A percentile compares a stretch with the other conserved stretches of the same genome.
Conservation (phyloP, 805 yeast species). For the Wickerhamiella sorbophila region DNA sequence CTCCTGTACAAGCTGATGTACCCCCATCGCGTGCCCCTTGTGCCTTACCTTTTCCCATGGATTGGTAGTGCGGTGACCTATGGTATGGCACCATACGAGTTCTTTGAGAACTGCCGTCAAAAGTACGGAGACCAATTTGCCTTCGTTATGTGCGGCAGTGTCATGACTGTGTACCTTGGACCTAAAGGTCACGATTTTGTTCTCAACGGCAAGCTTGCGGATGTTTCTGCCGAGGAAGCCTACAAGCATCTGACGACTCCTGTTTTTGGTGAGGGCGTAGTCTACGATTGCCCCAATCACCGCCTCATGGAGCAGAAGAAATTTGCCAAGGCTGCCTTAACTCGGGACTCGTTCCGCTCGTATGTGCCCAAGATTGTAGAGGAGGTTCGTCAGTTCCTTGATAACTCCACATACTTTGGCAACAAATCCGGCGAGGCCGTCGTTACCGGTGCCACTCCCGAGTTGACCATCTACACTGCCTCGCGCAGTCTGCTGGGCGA, state of each 20-base stretch:
- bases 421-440: conserved; percentile 20
- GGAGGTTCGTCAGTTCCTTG: conserved; percentile 59
- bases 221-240: conserved; percentile 93
- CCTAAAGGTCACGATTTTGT: conserved; percentile 97
- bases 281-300: conserved; percentile 89
- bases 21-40: conserved; percentile 74
- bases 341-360: conserved; percentile 64
- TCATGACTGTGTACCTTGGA: conserved; percentile 91
- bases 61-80: conserved; percentile 78
- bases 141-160: conserved; percentile 74
- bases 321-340: conserved; percentile 80
- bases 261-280: conserved; percentile 93
- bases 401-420: conserved; percentile 24
- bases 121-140: conserved; percentile 91
- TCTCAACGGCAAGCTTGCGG: conserved; percentile 74
- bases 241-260: conserved; percentile 97
- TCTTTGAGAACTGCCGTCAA: conserved; percentile 61
- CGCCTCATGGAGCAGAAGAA: conserved; percentile 97
- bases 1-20: conserved; percentile 19
- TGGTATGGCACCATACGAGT: conserved; percentile 88
- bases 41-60: conserved; percentile 91
- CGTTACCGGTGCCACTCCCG: conserved; percentile 79
- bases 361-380: conserved; percentile 82
- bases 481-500: conserved; percentile 83
- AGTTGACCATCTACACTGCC: conserved; percentile 92